Evolutionary conservation across 208 protist species (phyloP).

Genomic region (Trichomonas vaginalis): DNA sequence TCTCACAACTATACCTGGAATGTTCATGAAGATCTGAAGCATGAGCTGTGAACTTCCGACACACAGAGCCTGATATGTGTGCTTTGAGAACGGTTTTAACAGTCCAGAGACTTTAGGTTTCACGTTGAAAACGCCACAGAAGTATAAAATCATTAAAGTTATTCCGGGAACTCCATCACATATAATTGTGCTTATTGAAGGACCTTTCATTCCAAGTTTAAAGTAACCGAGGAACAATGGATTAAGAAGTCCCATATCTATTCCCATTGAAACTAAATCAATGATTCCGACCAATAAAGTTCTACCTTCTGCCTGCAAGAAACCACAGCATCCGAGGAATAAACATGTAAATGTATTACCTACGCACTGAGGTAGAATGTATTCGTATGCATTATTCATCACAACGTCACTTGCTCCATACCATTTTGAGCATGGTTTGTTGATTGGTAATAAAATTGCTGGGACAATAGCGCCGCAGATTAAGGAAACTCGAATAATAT

Average conservation of each 20-base stretch:
- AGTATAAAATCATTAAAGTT: background rate
- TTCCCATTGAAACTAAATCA: background rate
- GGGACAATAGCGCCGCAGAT: background rate
- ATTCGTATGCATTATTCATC: background rate
- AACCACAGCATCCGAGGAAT: background rate
- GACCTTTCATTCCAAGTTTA: background rate
- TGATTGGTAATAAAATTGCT: background rate
- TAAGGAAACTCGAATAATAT: background rate
- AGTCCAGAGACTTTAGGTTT: background rate
- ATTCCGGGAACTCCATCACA: background rate
- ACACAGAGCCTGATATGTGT: background rate
- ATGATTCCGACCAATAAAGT: background rate
- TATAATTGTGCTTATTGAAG: too few species aligned
- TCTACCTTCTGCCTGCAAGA: background rate
- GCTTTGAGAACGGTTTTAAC: background rate
- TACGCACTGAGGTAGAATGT: background rate
- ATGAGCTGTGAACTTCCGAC: background rate
- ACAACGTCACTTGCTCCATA: background rate
- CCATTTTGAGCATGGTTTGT: background rate
- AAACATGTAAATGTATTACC: background rate
- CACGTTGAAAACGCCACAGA: background rate
- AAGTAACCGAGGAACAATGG: background rate
- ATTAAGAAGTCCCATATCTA: background rate
- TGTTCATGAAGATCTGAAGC: background rate
- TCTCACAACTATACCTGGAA: background rate